phyloP scores from a whole-genome alignment of 805 yeast genomes.

The Yarrowia sp. region DNA sequence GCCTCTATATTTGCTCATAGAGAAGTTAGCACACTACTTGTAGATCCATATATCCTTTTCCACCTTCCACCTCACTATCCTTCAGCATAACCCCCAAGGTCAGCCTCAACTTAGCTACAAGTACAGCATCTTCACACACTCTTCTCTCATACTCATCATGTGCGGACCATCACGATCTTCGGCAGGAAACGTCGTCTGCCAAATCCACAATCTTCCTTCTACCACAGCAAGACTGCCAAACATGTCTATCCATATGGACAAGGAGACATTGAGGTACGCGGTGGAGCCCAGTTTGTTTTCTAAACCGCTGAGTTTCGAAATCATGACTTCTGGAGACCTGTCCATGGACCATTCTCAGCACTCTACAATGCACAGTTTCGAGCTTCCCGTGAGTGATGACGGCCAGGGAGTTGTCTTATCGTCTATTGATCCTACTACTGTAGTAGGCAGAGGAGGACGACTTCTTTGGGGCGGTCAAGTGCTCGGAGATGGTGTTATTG shows the following conservation, averaged over 20 bases:
- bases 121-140: too few species aligned
- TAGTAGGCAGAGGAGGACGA: slow-evolving; percentile 17
- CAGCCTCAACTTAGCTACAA: too few species aligned
- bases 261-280: not conserved
- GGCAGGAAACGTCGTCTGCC: slow-evolving; percentile 14
- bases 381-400: not conserved
- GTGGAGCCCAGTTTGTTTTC: slow-evolving; percentile 13
- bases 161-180: slow-evolving; percentile 15
- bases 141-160: too few species aligned
- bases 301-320: slow-evolving; percentile 9
- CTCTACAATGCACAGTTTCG: not conserved
- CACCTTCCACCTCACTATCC: too few species aligned
- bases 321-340: slow-evolving; percentile 16
- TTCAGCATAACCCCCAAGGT: slow-evolving; percentile 19
- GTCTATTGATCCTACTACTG: not conserved
- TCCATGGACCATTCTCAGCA: not conserved
- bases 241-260: slow-evolving; percentile 11
- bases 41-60: too few species aligned
- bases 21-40: not conserved
- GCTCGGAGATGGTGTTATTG: slow-evolving; percentile 22
- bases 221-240: not conserved
- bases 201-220: not conserved
- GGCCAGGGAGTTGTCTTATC: not conserved
- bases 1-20: slow-evolving; percentile 3
- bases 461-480: not conserved